phyloP scores from a whole-genome alignment of 2,329 filamentous ascomycete species.

The Chaetomium globosum region DNA sequence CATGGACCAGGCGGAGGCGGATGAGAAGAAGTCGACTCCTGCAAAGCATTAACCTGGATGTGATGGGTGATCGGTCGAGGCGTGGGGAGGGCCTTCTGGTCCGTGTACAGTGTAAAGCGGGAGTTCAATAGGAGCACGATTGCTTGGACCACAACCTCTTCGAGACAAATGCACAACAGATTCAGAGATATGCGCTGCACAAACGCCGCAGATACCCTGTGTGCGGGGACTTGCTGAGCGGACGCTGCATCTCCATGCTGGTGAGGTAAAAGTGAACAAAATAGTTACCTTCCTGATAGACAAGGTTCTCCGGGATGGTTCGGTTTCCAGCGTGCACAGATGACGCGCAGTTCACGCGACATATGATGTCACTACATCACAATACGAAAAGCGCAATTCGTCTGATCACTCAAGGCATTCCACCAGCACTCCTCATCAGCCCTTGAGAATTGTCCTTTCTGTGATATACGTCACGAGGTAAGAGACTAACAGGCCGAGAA shows the following conservation, averaged over 20 bases:
- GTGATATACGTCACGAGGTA: no score
- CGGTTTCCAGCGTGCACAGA: no score
- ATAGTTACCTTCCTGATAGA: no score
- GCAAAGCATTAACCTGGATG: conserved; percentile 46
- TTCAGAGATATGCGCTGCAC: background rate
- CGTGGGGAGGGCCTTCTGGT: conserved; percentile 23
- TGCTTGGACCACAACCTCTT: conserved; percentile 14
- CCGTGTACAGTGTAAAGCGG: conserved; percentile 40
- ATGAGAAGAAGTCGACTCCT: conserved; percentile 44
- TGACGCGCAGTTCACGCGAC: no score
- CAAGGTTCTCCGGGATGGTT: no score
- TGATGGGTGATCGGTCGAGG: conserved; percentile 7
- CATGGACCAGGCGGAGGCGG: conserved; percentile 48
- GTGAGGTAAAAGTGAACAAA: background rate
- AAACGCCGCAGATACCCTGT: background rate
- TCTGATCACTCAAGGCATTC: no score
- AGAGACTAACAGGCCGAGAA: no score
- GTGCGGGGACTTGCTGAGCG: background rate
- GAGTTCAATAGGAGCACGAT: conserved; percentile 32
- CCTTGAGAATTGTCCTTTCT: no score
- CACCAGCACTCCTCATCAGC: no score
- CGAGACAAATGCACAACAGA: background rate
- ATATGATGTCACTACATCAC: no score
- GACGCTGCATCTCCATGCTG: background rate
- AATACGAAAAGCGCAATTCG: no score